These are phyloP conservation scores for Fusarium xyrophilum DNA, from an alignment of 2,329 filamentous ascomycete genomes.

Conservation along the genomic window DNA sequence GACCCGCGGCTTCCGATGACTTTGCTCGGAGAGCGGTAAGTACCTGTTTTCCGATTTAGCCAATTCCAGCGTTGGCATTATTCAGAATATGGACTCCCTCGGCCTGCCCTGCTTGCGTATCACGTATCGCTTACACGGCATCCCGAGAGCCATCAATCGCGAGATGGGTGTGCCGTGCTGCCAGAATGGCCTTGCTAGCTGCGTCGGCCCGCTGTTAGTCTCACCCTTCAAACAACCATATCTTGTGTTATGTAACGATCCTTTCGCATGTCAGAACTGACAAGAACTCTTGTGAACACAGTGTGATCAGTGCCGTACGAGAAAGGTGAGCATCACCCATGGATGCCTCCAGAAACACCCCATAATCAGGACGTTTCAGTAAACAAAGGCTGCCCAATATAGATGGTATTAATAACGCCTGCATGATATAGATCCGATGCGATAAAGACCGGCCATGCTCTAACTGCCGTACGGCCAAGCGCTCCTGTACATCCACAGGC, in stretches of 20 bases:
- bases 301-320: slow-evolving; percentile 55
- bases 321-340: slow-evolving; percentile 47
- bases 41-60: slow-evolving; percentile 25
- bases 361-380: slow-evolving; percentile 6
- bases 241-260: background rate
- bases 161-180: background rate
- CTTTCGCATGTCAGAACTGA: slow-evolving; percentile 5
- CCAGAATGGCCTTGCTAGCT: background rate
- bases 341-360: background rate
- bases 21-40: slow-evolving; percentile 48
- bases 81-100: background rate
- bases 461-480: slow-evolving; percentile 62
- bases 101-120: background rate
- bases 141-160: background rate
- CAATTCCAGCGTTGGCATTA: slow-evolving; percentile 1
- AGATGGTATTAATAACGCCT: slow-evolving; percentile 29
- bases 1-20: slow-evolving; percentile 49
- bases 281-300: slow-evolving; percentile 30
- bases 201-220: background rate
- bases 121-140: background rate
- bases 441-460: slow-evolving; percentile 65
- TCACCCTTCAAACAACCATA: background rate
- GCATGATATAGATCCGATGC: slow-evolving; percentile 58
- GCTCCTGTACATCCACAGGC: slow-evolving; percentile 62
- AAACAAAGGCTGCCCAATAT: background rate